Evolutionary conservation across 768 basidiomycete species (phyloP).

Genomic region (Boletus rex-veris): DNA sequence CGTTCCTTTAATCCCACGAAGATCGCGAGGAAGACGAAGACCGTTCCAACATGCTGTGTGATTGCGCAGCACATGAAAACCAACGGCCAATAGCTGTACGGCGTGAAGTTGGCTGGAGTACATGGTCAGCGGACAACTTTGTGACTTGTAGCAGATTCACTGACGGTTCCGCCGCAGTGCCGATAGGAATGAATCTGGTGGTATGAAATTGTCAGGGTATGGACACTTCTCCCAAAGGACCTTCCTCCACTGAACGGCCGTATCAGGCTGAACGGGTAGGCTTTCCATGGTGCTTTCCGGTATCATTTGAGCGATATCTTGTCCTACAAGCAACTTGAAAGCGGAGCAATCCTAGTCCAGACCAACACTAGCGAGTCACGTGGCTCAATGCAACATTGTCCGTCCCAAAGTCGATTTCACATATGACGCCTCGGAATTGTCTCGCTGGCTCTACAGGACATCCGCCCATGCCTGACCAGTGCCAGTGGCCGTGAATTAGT

Average conservation of each 20-base stretch:
- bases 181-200: constrained; percentile 66
- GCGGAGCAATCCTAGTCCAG: too few relatives aligned
- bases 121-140: constrained; percentile 10
- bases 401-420: constrained; percentile 4
- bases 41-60: constrained; percentile 78
- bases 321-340: too few relatives aligned
- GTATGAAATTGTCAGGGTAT: constrained; percentile 85
- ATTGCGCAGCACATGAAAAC: constrained; percentile 70
- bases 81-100: constrained; percentile 72
- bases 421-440: constrained; percentile 14
- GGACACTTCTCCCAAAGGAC: constrained; percentile 76
- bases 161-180: constrained; percentile 76
- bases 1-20: constrained; percentile 70
- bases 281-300: neutral
- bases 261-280: neutral
- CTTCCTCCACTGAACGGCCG: constrained; percentile 54
- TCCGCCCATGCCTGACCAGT: too few relatives aligned
- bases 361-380: constrained; percentile 9
- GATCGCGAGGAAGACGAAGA: constrained; percentile 76
- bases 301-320: neutral
- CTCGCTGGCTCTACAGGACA: neutral
- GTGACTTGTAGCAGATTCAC: constrained; percentile 27
- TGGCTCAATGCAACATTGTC: constrained; percentile 1
- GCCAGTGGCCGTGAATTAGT: neutral
- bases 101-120: constrained; percentile 68